phyloP scores from a whole-genome alignment of 257 asterid species.

The Jasminum sambac region DNA sequence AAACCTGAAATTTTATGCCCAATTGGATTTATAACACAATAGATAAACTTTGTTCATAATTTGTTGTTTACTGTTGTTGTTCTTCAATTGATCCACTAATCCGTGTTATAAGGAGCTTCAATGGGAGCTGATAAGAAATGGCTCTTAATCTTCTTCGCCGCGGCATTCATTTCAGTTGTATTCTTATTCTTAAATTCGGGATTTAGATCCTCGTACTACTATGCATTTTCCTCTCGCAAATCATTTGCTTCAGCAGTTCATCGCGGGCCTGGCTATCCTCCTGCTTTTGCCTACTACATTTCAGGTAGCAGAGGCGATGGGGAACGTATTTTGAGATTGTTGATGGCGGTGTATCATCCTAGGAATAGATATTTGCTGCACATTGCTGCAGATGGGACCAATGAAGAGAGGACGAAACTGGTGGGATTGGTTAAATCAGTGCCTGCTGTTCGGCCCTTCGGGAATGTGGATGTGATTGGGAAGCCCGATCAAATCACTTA shows the following conservation, averaged over 20 bases:
- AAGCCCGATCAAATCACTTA: slow-evolving; percentile 91
- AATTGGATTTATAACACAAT: background rate
- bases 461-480: slow-evolving; percentile 94
- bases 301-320: slow-evolving; percentile 76
- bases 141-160: slow-evolving; percentile 86
- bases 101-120: slow-evolving; percentile 27
- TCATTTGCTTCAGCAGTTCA: slow-evolving; percentile 55
- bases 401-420: slow-evolving; percentile 68
- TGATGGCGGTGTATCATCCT: slow-evolving; percentile 93
- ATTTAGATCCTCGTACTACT: slow-evolving; percentile 73
- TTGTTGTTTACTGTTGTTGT: background rate
- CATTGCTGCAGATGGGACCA: slow-evolving; percentile 66
- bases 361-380: slow-evolving; percentile 94
- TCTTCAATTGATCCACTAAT: slow-evolving; percentile 13
- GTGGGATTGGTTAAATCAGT: slow-evolving; percentile 63
- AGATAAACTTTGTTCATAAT: background rate
- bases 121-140: slow-evolving; percentile 95
- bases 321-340: slow-evolving; percentile 72
- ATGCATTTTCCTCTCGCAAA: slow-evolving; percentile 44
- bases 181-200: slow-evolving; percentile 74
- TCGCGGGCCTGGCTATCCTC: slow-evolving; percentile 77
- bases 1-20: slow-evolving; percentile 11
- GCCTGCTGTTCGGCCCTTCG: slow-evolving; percentile 75
- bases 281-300: slow-evolving; percentile 85
- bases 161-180: slow-evolving; percentile 76